phyloP scores from a whole-genome alignment of 441 rosid species.

The Gossypium gossypioides region DNA sequence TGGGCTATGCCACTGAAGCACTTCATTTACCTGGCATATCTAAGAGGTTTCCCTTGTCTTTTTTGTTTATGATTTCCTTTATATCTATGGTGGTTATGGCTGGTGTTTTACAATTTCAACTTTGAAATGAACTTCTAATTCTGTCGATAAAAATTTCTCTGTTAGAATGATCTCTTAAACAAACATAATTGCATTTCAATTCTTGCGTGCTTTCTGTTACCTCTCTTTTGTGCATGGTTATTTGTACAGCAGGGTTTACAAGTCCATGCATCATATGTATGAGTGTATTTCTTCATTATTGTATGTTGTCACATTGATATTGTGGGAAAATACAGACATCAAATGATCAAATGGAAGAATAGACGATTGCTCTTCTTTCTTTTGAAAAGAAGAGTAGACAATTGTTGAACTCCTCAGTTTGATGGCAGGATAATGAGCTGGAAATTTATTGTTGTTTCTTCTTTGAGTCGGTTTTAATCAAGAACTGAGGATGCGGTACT shows the following conservation, averaged over 20 bases:
- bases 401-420: background rate
- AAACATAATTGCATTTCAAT: background rate
- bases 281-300: background rate
- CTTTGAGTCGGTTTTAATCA: background rate
- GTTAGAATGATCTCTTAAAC: background rate
- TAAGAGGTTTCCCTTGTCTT: constrained; percentile 50
- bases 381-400: background rate
- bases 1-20: constrained; percentile 99
- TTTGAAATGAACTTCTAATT: background rate
- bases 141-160: background rate
- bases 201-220: background rate
- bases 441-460: background rate
- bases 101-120: background rate
- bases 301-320: background rate
- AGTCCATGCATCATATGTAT: background rate
- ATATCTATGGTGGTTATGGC: background rate
- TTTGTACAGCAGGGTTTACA: background rate
- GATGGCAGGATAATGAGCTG: background rate
- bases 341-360: background rate
- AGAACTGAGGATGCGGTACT: background rate
- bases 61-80: background rate
- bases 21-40: constrained; percentile 99
- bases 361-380: background rate
- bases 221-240: background rate
- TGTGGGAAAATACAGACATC: background rate